Evolutionary conservation across 2,329 filamentous ascomycete species (phyloP), one percentile per base, ranked within the genome.

Genomic region (Penicillium sp.): DNA sequence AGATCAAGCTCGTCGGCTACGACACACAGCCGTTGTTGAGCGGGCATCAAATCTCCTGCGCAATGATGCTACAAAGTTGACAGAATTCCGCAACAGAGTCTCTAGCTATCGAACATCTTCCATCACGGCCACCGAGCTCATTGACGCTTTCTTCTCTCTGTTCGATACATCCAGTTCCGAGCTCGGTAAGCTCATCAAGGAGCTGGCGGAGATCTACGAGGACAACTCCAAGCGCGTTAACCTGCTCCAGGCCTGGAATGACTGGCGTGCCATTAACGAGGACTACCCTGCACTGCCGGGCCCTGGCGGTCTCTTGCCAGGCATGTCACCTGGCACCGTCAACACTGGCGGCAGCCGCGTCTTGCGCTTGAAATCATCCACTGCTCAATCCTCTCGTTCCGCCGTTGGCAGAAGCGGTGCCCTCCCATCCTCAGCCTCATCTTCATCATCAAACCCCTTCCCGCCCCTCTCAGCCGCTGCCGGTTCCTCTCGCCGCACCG

Each of bases 191-290:
- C 80, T 99, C 0, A 82, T 97, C 56, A 89, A 92, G 55, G 94
- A 99, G 68, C 82, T 96, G 3, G 89, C 92, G 5, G 92, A 97
- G 46, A 84, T 99, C 10, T 97, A 94, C 63, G 92, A 99, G 62
- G 87, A 95, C 61, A 81, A 87, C 44, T 68, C 71, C 16, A 96
- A 95, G 68, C 84, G 84, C 1, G 85, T 87, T 46, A 79, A 77
- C 0, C 76, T 99, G 3, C 82, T 91, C 24, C 87, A 87, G 63
- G 90, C 92, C 1, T 96, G 92, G 91, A 90, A 90, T 62, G 89
- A 96, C 72, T 96, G 92, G 90, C 89, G 90, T 42, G 91, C 91
- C 33, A 94, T 95, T 73, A 95, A 95, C 60, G 92, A 96, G 71
- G 92, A 96, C 69, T 97, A 96, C 62, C 92, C 92, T 0, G 90